Evolutionary conservation across 1,284 basidiomycete genomes (phyloP), one percentile per base, ranked within the genome.

Genomic region (Cutaneotrichosporon sp.): DNA sequence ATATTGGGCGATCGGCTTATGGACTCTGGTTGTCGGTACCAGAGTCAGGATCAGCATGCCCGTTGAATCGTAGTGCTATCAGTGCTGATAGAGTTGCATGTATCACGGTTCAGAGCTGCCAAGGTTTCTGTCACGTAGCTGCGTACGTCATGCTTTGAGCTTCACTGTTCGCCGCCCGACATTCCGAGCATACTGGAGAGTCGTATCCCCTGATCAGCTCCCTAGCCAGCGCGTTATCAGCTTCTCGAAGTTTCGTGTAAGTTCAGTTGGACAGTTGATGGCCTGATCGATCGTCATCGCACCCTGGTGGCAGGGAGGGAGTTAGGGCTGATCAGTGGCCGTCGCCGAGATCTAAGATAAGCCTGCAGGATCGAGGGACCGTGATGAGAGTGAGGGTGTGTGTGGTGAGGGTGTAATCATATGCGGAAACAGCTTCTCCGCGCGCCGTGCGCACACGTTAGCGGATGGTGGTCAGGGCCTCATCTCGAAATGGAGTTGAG

Each of bases 281-380:
- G 34, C 34, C 34, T 36, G 34, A 13, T 13, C 34, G 42, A 46
- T 46, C 42, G 18, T 18, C 42, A 46, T n/a, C 42, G 18, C 40
- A 42, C 40, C 40, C 40, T 42, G 40, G 40, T 42, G 42, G 42
- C 18, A 46, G 42, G 42, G 42, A 46, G 42, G 34, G 42, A 46
- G 40, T 18, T 46, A 46, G 42, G 42, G 42, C 9, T 16, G 42
- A 46, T 46, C 42, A 46, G 42, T 46, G 16, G 18, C 18, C 42
- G 18, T n/a, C 42, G 18, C 18, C 42, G 42, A 46, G 42, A 46
- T 46, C 42, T 46, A 18, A 46, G 18, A 46, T 46, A n/a, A 46
- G 42, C 42, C 42, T 46, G 42, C 42, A 46, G 42, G 42, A 46
- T 46, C 42, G 42, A 46, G 42, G 42, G 42, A 46, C 42, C 38